Conservation (phyloP, 495 filamentous ascomycete genomes). For the Cryomyces minteri region DNA sequence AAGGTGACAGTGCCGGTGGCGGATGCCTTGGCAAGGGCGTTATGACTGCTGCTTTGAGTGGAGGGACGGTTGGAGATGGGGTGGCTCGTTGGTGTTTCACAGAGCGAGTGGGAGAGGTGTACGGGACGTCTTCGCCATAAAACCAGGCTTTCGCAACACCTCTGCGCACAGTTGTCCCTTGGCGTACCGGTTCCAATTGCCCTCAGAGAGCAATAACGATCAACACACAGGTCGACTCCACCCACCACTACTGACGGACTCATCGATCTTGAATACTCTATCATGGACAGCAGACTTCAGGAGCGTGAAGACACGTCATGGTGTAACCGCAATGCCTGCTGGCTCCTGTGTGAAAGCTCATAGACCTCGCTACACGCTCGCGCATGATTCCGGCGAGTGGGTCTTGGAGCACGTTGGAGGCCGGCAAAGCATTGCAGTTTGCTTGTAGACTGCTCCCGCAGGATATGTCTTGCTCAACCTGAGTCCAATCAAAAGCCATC, state of each 20-base stretch:
- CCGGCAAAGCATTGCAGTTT: neutral
- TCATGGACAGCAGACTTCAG: neutral
- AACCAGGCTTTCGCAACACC: neutral
- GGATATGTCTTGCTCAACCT: constrained; percentile 7
- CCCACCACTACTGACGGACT: no score
- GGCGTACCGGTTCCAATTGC: no score
- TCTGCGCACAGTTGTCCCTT: no score
- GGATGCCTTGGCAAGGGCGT: constrained; percentile 12
- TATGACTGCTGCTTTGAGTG: constrained; percentile 4
- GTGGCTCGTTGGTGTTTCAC: constrained; percentile 1
- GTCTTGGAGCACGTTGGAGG: constrained; percentile 8
- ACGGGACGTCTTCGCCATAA: constrained; percentile 16
- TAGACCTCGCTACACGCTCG: constrained; percentile 28
- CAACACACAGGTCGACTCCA: no score
- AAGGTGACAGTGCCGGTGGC: constrained; percentile 15
- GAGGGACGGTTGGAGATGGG: constrained; percentile 13
- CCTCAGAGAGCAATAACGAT: no score
- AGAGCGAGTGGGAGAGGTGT: constrained; percentile 15
- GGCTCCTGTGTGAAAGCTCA: constrained; percentile 6
- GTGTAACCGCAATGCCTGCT: neutral
- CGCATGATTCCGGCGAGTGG: constrained; percentile 33
- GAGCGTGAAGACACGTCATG: neutral
- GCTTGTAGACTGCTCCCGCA: neutral
- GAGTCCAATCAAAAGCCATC: constrained; percentile 1
- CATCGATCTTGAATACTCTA: no score